Conservation (phyloP, 129 eudicot species). For the Lactuca saligna region DNA sequence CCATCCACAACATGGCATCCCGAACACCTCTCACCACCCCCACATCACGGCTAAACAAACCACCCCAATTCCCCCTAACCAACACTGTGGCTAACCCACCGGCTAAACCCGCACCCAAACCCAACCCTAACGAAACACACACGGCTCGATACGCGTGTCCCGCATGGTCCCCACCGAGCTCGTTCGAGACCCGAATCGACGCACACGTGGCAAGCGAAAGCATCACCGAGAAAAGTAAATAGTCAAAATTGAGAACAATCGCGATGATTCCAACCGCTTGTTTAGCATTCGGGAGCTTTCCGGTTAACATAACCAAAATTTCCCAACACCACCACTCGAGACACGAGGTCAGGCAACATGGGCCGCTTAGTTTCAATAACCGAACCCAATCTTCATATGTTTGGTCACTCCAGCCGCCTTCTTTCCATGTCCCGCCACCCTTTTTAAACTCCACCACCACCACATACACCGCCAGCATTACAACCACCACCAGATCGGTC, state of each 20-base stretch:
- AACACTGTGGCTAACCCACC: conserved; percentile 58
- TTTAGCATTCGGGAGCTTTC: conserved; percentile 68
- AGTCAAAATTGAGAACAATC: conserved; percentile 78
- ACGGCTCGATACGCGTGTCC: conserved; percentile 56
- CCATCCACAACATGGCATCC: conserved; percentile 70
- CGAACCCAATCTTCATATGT: conserved; percentile 52
- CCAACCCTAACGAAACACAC: conserved; percentile 34
- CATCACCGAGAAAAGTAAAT: conserved; percentile 81
- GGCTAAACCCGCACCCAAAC: conserved; percentile 47
- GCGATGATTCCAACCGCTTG: conserved; percentile 71
- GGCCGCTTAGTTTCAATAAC: conserved; percentile 59
- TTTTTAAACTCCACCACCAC: conserved; percentile 40
- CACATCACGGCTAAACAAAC: conserved; percentile 59
- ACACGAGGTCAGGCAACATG: conserved; percentile 83
- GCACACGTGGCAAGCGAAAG: conserved; percentile 74
- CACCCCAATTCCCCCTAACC: conserved; percentile 65
- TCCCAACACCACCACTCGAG: conserved; percentile 99
- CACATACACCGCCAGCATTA: conserved; percentile 49
- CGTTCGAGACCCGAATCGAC: conserved; percentile 79
- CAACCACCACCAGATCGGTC: conserved; percentile 59
- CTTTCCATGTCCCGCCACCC: conserved; percentile 58
- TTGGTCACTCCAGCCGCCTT: conserved; percentile 83
- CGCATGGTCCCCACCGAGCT: conserved; percentile 66
- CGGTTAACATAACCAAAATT: conserved; percentile 63
- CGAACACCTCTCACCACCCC: conserved; percentile 49